Evolutionary conservation across 345 rosid genomes (phyloP).

Genomic region (Sapria himalayana): DNA sequence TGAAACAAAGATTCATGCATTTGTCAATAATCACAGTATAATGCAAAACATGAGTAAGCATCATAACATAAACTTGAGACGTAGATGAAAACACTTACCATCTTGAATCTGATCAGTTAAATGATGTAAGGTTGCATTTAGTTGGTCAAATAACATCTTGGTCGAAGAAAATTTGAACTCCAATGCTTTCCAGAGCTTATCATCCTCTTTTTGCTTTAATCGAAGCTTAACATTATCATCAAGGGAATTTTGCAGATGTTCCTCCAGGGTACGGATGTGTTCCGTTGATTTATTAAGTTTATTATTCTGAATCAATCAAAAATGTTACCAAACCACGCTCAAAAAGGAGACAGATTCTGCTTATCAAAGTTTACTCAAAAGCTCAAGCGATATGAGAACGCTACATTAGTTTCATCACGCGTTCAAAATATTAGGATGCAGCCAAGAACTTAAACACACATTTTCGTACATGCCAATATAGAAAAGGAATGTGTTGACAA

Average conservation of each 20-base stretch:
- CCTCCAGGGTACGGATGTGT: constrained; percentile 39
- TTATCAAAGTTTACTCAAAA: constrained; percentile 2
- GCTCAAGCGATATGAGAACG: constrained; percentile 1
- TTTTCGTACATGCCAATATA: constrained; percentile 1
- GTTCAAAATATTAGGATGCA: not conserved
- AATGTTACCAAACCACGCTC: constrained; percentile 6
- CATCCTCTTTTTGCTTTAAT: constrained; percentile 76
- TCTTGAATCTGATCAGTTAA: constrained; percentile 63
- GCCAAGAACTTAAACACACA: constrained; percentile 4
- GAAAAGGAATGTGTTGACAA: constrained; percentile 2
- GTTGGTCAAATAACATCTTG: constrained; percentile 56
- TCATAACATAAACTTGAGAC: too few species aligned
- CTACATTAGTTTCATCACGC: not conserved
- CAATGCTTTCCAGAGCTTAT: constrained; percentile 85
- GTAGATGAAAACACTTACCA: constrained; percentile 25
- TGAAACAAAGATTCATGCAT: constrained; percentile 11
- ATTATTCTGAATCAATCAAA: constrained; percentile 26
- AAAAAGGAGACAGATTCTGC: not conserved
- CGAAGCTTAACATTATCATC: constrained; percentile 81
- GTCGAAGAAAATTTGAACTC: constrained; percentile 79
- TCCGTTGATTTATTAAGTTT: constrained; percentile 67
- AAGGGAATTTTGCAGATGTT: constrained; percentile 64
- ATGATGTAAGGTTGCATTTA: constrained; percentile 62
- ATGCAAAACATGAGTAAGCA: too few species aligned
- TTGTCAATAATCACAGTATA: too few species aligned